Evolutionary conservation across 177 flowering plant genomes (phyloP).

Genomic region (Vitis hybrid): DNA sequence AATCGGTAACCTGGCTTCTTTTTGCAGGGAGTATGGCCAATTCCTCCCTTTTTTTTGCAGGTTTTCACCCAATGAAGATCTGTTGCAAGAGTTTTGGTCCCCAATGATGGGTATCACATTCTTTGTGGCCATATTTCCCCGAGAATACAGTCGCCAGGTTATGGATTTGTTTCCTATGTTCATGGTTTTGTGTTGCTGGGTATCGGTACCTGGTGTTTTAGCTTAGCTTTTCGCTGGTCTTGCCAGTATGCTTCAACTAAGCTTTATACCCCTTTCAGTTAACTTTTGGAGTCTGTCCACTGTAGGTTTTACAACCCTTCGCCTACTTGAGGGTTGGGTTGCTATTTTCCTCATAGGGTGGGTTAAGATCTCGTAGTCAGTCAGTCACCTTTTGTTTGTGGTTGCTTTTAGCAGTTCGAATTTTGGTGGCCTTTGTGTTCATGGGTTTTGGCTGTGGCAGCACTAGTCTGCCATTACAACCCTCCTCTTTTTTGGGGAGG

Average conservation of each 20-base stretch:
- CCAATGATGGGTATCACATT: slow-evolving; percentile 21
- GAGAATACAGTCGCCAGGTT: slow-evolving; percentile 38
- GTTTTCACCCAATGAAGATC: slow-evolving; percentile 34
- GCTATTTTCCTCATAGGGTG: slow-evolving; percentile 14
- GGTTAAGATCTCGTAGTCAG: not conserved
- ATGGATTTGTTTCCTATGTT: slow-evolving; percentile 23
- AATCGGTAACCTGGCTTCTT: slow-evolving; percentile 34
- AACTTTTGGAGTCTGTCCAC: slow-evolving; percentile 15
- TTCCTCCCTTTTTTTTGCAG: slow-evolving; percentile 44
- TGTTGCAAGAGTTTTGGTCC: slow-evolving; percentile 49
- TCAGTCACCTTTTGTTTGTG: not conserved
- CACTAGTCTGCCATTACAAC: slow-evolving; percentile 45
- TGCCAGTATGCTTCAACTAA: slow-evolving; percentile 3
- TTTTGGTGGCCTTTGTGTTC: slow-evolving; percentile 28
- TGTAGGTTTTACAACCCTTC: slow-evolving; percentile 12
- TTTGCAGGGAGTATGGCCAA: slow-evolving; percentile 52
- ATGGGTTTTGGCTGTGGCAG: slow-evolving; percentile 61
- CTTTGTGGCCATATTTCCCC: slow-evolving; percentile 38
- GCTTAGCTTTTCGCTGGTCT: slow-evolving; percentile 15
- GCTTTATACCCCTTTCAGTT: slow-evolving; percentile 12
- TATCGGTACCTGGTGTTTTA: slow-evolving; percentile 25
- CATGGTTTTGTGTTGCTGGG: slow-evolving; percentile 15
- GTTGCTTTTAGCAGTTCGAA: slow-evolving; percentile 42
- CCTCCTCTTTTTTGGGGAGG: slow-evolving; percentile 17
- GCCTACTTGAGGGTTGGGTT: slow-evolving; percentile 18